These are phyloP conservation scores for Phoma sp. DNA, from an alignment of 2,329 filamentous ascomycete species.

Conservation along the genomic window DNA sequence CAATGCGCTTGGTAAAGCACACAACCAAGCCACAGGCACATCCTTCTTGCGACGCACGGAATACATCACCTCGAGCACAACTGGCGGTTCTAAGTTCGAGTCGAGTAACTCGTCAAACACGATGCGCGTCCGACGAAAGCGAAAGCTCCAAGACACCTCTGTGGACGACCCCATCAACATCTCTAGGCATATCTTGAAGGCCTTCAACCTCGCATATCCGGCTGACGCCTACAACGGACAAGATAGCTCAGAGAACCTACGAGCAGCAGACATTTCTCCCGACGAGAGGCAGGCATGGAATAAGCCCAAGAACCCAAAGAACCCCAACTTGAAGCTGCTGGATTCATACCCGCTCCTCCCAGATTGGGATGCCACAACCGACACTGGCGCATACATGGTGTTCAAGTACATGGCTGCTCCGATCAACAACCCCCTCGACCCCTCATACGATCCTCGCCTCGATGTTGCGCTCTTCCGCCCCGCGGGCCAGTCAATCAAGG, in stretches of 20 bases:
- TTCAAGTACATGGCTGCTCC: slow-evolving; percentile 70
- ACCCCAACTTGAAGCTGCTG: slow-evolving; percentile 63
- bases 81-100: slow-evolving; percentile 55
- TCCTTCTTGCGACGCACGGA: slow-evolving; percentile 96
- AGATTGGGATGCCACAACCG: slow-evolving; percentile 66
- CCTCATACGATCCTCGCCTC: slow-evolving; percentile 64
- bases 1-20: slow-evolving; percentile 83
- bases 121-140: slow-evolving; percentile 51
- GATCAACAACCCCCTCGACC: slow-evolving; percentile 53
- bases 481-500: slow-evolving; percentile 60
- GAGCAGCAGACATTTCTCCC: slow-evolving; percentile 61
- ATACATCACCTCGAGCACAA: slow-evolving; percentile 74
- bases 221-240: slow-evolving; percentile 71
- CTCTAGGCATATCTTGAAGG: slow-evolving; percentile 67
- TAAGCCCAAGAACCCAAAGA: slow-evolving; percentile 65
- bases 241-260: slow-evolving; percentile 64
- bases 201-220: slow-evolving; percentile 70
- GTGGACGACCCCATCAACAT: slow-evolving; percentile 68
- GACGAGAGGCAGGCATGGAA: slow-evolving; percentile 67
- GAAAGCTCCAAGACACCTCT: slow-evolving; percentile 46
- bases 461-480: slow-evolving; percentile 66
- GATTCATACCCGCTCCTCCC: slow-evolving; percentile 68
- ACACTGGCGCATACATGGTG: slow-evolving; percentile 65
- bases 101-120: slow-evolving; percentile 59
- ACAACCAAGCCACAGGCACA: slow-evolving; percentile 76